These are phyloP conservation scores for Chlorella ohadii DNA, from an alignment of 139 green algal genomes.

Conservation along the genomic window DNA sequence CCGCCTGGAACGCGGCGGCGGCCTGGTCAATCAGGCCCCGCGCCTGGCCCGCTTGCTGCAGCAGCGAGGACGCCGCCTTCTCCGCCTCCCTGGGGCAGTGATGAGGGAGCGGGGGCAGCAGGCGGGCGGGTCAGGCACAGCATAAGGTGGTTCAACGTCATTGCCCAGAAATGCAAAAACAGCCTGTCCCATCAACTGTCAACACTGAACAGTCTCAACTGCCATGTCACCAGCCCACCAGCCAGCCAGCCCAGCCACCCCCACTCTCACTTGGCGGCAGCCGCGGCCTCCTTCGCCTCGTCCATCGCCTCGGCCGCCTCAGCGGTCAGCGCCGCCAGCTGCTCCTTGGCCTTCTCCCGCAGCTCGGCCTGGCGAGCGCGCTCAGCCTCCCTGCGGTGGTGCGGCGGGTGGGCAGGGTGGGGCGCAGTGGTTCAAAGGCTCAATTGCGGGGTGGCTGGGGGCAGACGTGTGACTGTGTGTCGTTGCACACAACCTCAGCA, in stretches of 20 bases:
- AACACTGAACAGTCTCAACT: too few relatives aligned
- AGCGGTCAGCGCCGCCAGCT: slow-evolving; percentile 45
- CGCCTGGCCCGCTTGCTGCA: slow-evolving; percentile 19
- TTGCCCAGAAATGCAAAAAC: too few relatives aligned
- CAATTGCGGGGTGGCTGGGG: too few relatives aligned
- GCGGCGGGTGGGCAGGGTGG: not conserved
- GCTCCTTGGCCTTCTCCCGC: not conserved
- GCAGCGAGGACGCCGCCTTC: slow-evolving; percentile 28
- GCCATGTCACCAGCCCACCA: not conserved
- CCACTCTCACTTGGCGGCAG: not conserved
- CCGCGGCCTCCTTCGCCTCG: slow-evolving; percentile 20
- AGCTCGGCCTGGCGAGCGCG: slow-evolving; percentile 7
- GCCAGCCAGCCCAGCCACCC: not conserved
- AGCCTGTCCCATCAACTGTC: too few relatives aligned
- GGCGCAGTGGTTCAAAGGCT: too few relatives aligned
- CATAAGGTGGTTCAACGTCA: too few relatives aligned
- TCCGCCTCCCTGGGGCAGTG: slow-evolving; percentile 19
- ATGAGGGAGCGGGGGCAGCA: not conserved
- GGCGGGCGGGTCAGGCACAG: not conserved
- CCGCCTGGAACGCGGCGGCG: not conserved
- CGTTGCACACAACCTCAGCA: too few relatives aligned
- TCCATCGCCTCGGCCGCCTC: slow-evolving; percentile 26
- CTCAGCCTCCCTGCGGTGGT: slow-evolving; percentile 21
- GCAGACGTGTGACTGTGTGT: too few relatives aligned
- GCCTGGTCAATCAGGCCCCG: slow-evolving; percentile 25